Conservation (phyloP, 306 rosid species). For the Sesbania bispinosa region DNA sequence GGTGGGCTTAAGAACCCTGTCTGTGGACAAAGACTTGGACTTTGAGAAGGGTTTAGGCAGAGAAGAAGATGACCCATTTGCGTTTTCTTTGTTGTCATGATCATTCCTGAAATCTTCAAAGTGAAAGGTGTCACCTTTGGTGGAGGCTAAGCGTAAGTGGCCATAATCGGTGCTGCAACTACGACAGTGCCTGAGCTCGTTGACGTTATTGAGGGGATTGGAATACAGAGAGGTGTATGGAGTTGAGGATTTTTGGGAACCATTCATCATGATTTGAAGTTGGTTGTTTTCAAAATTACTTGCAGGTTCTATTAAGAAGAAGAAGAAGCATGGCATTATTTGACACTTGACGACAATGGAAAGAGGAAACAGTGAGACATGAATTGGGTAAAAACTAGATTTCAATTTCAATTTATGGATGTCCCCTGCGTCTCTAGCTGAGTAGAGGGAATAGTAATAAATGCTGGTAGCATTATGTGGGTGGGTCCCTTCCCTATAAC, state of each 20-base stretch:
- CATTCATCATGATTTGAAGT: slow-evolving; percentile 4
- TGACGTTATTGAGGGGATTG: slow-evolving; percentile 52
- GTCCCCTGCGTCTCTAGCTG: no score
- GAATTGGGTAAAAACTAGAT: not conserved
- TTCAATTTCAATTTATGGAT: not conserved
- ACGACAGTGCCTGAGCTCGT: slow-evolving; percentile 45
- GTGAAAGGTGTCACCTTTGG: not conserved
- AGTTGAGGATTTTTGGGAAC: slow-evolving; percentile 23
- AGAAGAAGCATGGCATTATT: no score
- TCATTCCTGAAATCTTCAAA: no score
- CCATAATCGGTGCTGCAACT: no score
- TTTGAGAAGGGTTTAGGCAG: no score
- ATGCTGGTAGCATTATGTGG: not conserved
- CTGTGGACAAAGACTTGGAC: slow-evolving; percentile 57
- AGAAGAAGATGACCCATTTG: slow-evolving; percentile 29
- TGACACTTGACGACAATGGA: no score
- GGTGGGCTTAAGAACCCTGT: slow-evolving; percentile 53
- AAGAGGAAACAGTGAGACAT: no score
- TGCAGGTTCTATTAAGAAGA: not conserved
- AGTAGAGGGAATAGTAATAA: no score
- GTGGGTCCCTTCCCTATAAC: not conserved
- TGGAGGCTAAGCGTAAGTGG: no score
- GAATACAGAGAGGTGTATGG: slow-evolving; percentile 44
- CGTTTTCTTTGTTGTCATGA: slow-evolving; percentile 57
- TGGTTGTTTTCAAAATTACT: no score